Evolutionary conservation across 2,329 filamentous ascomycete genomes (phyloP).

Genomic region (Ophiostoma ips): DNA sequence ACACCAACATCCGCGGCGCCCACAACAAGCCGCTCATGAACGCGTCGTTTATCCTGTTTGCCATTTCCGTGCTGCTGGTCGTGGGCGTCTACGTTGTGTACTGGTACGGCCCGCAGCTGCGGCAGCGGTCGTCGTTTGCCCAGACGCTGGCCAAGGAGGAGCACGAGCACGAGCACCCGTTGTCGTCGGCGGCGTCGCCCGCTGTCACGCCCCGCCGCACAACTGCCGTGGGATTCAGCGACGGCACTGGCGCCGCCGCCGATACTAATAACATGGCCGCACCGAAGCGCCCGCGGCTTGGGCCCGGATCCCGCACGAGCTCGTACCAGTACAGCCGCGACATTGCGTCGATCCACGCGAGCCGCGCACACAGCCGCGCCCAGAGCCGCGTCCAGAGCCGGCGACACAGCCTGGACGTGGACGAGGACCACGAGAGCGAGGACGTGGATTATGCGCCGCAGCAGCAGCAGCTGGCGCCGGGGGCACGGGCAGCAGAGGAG

Average conservation of each 20-base stretch:
- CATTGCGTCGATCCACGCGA: constrained; percentile 1
- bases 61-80: constrained; percentile 47
- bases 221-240: neutral
- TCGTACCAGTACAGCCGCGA: constrained; percentile 6
- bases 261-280: neutral
- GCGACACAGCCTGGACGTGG: constrained; percentile 2
- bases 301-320: constrained; percentile 3
- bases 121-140: constrained; percentile 49
- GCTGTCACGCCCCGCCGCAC: neutral
- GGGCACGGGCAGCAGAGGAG: neutral
- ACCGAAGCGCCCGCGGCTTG: neutral
- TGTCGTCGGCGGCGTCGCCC: neutral
- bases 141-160: constrained; percentile 41
- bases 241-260: neutral
- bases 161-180: neutral
- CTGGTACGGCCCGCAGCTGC: constrained; percentile 46
- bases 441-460: neutral
- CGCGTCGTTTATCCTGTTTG: constrained; percentile 49
- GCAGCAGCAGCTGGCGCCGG: neutral
- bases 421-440: neutral
- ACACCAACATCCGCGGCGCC: constrained; percentile 39
- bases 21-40: constrained; percentile 36
- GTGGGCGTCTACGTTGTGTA: constrained; percentile 53
- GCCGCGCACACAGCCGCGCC: neutral
- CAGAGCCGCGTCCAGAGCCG: constrained; percentile 2